phyloP scores from a whole-genome alignment of 805 yeast genomes.

The Lachancea thermotolerans region DNA sequence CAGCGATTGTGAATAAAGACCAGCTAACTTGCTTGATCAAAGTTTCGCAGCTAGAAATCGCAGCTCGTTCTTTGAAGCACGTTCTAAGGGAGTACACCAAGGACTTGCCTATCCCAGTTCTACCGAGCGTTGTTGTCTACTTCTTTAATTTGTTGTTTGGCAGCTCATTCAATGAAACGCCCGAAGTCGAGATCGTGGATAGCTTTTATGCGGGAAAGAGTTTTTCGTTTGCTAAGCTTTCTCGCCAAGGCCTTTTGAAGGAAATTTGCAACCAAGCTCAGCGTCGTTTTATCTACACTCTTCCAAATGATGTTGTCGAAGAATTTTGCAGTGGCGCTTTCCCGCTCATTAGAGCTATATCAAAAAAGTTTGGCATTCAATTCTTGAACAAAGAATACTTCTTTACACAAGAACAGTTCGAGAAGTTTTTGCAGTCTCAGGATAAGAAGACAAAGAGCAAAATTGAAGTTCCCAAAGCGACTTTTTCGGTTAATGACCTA shows the following conservation, averaged over 20 bases:
- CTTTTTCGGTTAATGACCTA: slow-evolving; percentile 57
- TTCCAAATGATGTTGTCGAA: slow-evolving; percentile 45
- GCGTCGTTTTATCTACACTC: slow-evolving; percentile 54
- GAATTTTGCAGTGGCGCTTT: slow-evolving; percentile 34
- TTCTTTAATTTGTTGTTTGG: slow-evolving; percentile 70
- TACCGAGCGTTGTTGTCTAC: slow-evolving; percentile 58
- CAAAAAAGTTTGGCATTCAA: slow-evolving; percentile 80
- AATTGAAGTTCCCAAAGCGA: slow-evolving; percentile 31
- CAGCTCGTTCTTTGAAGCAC: slow-evolving; percentile 77
- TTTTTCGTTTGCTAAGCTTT: slow-evolving; percentile 39
- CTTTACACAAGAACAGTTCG: slow-evolving; percentile 37
- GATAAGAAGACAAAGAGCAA: slow-evolving; percentile 35
- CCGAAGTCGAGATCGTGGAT: slow-evolving; percentile 39
- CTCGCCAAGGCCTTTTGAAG: slow-evolving; percentile 39
- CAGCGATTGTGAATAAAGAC: slow-evolving; percentile 31
- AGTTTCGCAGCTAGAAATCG: slow-evolving; percentile 53
- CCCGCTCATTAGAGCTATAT: slow-evolving; percentile 57
- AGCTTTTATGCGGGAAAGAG: slow-evolving; percentile 38
- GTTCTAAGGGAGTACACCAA: slow-evolving; percentile 46
- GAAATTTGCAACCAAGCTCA: slow-evolving; percentile 48
- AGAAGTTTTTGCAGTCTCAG: slow-evolving; percentile 23
- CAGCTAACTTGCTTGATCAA: slow-evolving; percentile 41
- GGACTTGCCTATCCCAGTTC: slow-evolving; percentile 45
- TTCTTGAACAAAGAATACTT: slow-evolving; percentile 46
- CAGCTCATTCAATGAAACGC: slow-evolving; percentile 34